Evolutionary conservation across 2,329 filamentous ascomycete genomes (phyloP).

Genomic region (Dichotomopilus funicola): DNA sequence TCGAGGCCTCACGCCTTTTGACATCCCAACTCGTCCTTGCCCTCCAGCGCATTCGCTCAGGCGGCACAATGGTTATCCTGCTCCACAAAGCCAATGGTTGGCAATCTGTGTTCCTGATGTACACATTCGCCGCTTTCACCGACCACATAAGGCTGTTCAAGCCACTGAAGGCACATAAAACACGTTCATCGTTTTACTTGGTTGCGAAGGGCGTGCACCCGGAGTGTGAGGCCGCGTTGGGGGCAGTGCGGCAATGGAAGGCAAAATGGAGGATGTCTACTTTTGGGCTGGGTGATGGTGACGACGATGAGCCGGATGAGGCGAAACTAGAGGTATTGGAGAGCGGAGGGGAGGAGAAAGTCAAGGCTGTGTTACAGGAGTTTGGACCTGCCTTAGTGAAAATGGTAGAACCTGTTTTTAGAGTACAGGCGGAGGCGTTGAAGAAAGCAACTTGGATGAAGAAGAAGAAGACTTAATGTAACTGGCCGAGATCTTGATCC

Average conservation of each 20-base stretch:
- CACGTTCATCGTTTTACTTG: conserved; percentile 47
- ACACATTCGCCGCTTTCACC: conserved; percentile 37
- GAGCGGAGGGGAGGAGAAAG: conserved; percentile 9
- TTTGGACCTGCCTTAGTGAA: conserved; percentile 32
- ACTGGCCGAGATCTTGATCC: too few species aligned
- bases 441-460: conserved; percentile 25
- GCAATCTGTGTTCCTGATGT: conserved; percentile 33
- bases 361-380: conserved; percentile 27
- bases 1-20: conserved; percentile 34
- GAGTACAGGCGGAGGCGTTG: conserved; percentile 30
- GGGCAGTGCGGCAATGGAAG: conserved; percentile 37
- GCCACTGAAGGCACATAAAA: conserved; percentile 34
- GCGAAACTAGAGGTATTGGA: not conserved
- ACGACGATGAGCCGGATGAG: conserved; percentile 18
- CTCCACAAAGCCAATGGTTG: conserved; percentile 42
- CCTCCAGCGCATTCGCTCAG: conserved; percentile 37
- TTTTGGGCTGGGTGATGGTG: conserved; percentile 27
- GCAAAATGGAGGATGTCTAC: conserved; percentile 34
- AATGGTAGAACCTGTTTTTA: conserved; percentile 31
- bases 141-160: conserved; percentile 38
- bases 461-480: not conserved
- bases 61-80: conserved; percentile 46
- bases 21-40: conserved; percentile 38
- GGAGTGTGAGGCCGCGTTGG: conserved; percentile 26
- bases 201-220: conserved; percentile 39